Evolutionary conservation across 331 rosid genomes (phyloP), one percentile per base, ranked within the genome.

Genomic region (Arachis monticola): DNA sequence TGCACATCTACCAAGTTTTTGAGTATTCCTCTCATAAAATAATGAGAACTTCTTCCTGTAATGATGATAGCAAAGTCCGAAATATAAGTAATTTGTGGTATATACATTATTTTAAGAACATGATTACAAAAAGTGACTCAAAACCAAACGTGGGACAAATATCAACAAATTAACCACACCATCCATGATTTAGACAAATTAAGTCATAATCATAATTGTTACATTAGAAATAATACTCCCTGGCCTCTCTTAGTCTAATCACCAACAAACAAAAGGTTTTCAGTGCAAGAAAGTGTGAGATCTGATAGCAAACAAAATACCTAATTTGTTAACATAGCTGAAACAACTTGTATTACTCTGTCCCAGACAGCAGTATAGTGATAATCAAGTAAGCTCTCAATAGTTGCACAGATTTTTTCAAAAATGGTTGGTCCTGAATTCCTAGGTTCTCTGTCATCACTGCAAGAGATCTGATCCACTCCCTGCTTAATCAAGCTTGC

Each of bases 351-450:
- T 72, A 92, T 88, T 75, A 83, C 84, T 72, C 89, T 82, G 79
- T 95, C 93, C 90, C 87, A 90, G 75, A 89, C 86, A 74, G 83
- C 82, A 57, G 87, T 65, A 62, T 87, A 95, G 73, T 83, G 89
- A 82, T 86, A 95, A 62, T 83, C 96, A 81, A 92, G 90, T 80
- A 92, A 85, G 85, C 97, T 85, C 79, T 90, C 97, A 69, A 85
- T 64, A 72, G 77, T 87, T 44, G 86, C 91, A 67, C 97, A 92
- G 48, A 95, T 59, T 87, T 87, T 92, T 80, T 88, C 99, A 79
- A 92, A 81, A 40, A 90, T 74, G 61, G 97, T 92, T 75, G 99
- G 92, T 41, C 83, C 92, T 30, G 97, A 82, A 80, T 32, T 85
- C 82, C 97, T 81, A 62, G 85, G 64, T 42, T 74, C 85, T 73